These are phyloP conservation scores for Globisporangium spinosum DNA, from an alignment of 352 stramenopile genomes.

Conservation along the genomic window DNA sequence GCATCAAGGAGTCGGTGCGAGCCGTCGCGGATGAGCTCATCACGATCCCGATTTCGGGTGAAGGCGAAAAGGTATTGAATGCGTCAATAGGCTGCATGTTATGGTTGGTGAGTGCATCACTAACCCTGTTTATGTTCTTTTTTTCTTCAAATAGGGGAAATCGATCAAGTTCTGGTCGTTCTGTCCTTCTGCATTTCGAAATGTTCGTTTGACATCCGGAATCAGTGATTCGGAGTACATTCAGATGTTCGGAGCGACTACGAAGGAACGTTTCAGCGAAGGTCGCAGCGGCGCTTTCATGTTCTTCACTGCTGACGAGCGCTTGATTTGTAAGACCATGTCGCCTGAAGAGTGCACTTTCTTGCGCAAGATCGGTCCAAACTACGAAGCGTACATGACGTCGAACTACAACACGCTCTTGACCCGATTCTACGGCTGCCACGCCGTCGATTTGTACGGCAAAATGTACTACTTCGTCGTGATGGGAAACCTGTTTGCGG, in stretches of 20 bases:
- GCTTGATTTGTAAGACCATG: conserved; percentile 91
- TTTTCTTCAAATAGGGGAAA: conserved; percentile 34
- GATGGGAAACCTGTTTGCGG: conserved; percentile 89
- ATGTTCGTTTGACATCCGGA: conserved; percentile 78
- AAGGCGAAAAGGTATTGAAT: conserved; percentile 52
- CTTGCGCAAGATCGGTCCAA: conserved; percentile 79
- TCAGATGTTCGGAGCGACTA: conserved; percentile 80
- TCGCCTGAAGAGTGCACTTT: conserved; percentile 82
- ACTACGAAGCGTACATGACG: conserved; percentile 86
- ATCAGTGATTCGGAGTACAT: conserved; percentile 84
- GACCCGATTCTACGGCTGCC: conserved; percentile 89
- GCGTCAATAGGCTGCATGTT: background rate
- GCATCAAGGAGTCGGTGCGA: conserved; percentile 84
- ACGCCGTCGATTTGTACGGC: conserved; percentile 86
- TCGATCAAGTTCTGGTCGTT: conserved; percentile 89
- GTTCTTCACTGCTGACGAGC: conserved; percentile 89
- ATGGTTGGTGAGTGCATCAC: background rate
- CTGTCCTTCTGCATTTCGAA: conserved; percentile 77
- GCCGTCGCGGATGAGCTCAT: conserved; percentile 72
- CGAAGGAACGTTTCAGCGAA: conserved; percentile 88
- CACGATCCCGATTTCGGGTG: conserved; percentile 75
- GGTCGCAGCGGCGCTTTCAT: conserved; percentile 89
- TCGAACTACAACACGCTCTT: conserved; percentile 81
- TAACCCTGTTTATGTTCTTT: background rate
- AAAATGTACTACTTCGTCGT: conserved; percentile 93